Evolutionary conservation across 345 rosid genomes (phyloP), one percentile per base, ranked within the genome.

Genomic region (Salix arbutifolia): DNA sequence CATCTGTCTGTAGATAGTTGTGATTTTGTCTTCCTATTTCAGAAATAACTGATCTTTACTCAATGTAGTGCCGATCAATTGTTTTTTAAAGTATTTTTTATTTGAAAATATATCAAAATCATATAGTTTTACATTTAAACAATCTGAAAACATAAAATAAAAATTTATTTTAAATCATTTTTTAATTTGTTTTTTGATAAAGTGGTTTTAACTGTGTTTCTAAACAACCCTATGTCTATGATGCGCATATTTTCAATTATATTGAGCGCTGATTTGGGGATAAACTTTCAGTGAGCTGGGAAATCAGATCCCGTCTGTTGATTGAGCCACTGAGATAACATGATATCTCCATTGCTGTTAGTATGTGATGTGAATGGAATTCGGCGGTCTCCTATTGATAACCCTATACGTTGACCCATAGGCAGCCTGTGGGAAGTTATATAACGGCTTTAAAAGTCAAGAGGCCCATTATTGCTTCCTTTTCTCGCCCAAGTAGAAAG

Each of bases 1-100:
- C n/a, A 38, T 13, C 28, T 26, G n/a, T 6, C 71, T 67, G 82
- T 82, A 68, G 72, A 68, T 77, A 72, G 40, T 58, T 33, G 72
- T 74, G 66, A 77, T 74, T 50, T 67, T 68, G 75, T 69, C 37
- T 61, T 35, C 30, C n/a, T 50, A 25, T 33, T 77, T 64, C 37
- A 23, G 37, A 67, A 74, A 46, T 67, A 65, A 42, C 18, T 31
- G 14, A 19, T 48, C 30, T 69, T 61, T 37, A 53, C 30, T 19
- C 33, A 23, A 37, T 26, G 72, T 60, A 56, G 37, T 35, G 37
- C 7, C 0, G 37, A 35, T 35, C 37, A 35, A 5, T 35, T 5
- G 37, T 35, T 35, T 35, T 35, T 35, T 35, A 35, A 35, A 35
- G 1, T 35, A 35, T 35, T 35, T 35, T 35, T 35, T 35, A 35